Base-by-base conservation (phyloP, 306 rosid genomes). In the Quercus aquifolioides region DNA sequence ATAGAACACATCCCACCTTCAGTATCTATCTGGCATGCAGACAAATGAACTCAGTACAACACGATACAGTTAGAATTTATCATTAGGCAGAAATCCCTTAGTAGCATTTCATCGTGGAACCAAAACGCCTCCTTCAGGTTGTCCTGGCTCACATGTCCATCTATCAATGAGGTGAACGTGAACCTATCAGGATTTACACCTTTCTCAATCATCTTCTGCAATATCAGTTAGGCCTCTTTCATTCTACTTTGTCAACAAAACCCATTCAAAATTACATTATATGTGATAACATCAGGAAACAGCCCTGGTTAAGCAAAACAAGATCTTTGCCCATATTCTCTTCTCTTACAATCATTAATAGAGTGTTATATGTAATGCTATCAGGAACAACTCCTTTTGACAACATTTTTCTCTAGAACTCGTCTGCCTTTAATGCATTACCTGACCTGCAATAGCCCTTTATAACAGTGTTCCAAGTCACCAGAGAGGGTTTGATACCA, bases 41-140 rank as follows among this genome's bases (percentile, higher is more conserved):
- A 79, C 64, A 80, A 49, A 26, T 26, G 25, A 56, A 51, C 28
- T 28, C 54, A n/a, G 21, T 69, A 41, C 56, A 76, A 41, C 77
- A 63, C 9, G 31, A 23, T 64, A 26, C 31, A 67, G 73, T 84
- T 81, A 94, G 85, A 90, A 92, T 65, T 79, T 92, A 81, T 92
- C 99, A 80, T 94, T 97, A 14, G 97, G 99, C 76, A 88, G 88
- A 78, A 91, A 93, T 63, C 97, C 97, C 86, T 86, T 81, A 86
- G 97, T 67, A 94, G 88, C 97, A 94, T 26, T 81, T 91, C 97
- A 80, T 95, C 99, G 31, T 95, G 97, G 85, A 88, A 83, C 41
- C 86, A 87, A 81, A 95, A 95, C 62, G 97, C 99, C 80, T 87
- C 97, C 79, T 85, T 90, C 88, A 95, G 75, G 78, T 91, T 92